Conservation (phyloP, 192 early-diverging fungal genomes). For the Coemansia sp. region DNA sequence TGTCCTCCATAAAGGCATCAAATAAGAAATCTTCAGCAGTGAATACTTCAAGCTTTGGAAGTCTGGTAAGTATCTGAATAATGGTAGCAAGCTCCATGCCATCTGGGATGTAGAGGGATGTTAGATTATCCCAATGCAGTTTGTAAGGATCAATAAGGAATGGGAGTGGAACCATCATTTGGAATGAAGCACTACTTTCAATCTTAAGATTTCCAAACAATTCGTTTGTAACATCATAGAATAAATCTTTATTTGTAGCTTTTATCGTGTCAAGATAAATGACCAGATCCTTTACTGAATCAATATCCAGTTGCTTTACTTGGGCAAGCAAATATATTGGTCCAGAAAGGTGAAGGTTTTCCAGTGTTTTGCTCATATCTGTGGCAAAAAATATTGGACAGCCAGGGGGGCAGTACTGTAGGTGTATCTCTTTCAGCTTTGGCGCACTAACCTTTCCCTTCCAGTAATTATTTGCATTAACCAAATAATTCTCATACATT, state of each 20-base stretch:
- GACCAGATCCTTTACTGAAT: background rate
- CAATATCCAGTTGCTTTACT: background rate
- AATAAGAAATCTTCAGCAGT: background rate
- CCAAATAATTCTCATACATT: background rate
- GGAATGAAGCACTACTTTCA: background rate
- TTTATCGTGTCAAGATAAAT: background rate
- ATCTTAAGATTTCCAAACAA: background rate
- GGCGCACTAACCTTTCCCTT: background rate
- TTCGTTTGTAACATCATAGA: background rate
- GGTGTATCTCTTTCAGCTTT: background rate
- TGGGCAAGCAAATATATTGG: background rate
- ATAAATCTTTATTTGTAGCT: background rate
- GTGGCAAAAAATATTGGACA: background rate
- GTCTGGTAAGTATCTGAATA: background rate
- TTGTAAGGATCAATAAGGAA: background rate
- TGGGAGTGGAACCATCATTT: background rate
- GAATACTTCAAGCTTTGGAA: background rate
- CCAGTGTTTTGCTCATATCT: background rate
- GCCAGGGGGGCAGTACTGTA: background rate
- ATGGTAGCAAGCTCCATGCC: background rate
- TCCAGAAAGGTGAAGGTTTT: background rate
- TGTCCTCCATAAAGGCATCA: background rate
- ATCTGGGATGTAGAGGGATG: background rate
- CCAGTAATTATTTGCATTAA: background rate
- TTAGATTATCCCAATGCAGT: background rate